Base-by-base conservation (phyloP, 2,329 filamentous ascomycete genomes). In the Aureobasidium namibiae region DNA sequence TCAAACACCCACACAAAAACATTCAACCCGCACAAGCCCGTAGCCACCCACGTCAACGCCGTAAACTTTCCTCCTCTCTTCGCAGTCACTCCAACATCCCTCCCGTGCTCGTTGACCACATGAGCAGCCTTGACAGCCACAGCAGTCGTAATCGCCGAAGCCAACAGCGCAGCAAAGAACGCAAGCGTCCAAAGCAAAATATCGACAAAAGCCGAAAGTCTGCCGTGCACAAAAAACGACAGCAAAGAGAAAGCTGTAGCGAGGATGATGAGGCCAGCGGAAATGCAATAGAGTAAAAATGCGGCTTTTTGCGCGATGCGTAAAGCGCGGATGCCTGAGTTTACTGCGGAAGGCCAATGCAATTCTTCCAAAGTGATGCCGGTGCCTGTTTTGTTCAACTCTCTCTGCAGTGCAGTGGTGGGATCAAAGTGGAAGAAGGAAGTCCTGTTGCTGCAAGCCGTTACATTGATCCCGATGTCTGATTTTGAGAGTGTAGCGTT, bases 101-200 rank as follows among this genome's bases (percentile, higher is more conserved):
- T 69, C 4, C 80, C 81, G 57, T 82, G 75, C 29, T 78, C 68
- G 62, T 83, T 84, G 62, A 86, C 76, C 0, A 80, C 66, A 18
- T 78, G 65, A 1, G 75, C 70, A 3, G 77, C 81, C 68, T 84
- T 82, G 58, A 79, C 75, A 11, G 78, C 77, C 4, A 85, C 70
- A 18, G 87, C 86, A 0, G 82, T 88, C 26, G 85, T 82, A 24
- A 92, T 86, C 65, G 90, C 90, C 21, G 88, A 92, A 49, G 87
- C 85, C 56, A 86, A 84, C 3, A 87, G 87, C 66, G 87, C 79
- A 13, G 84, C 73, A 7, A 83, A 41, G 62, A 84, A 82, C 0
- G 79, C 77, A n/a, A 83, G 65, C 42, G 75, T 66, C 18, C 79
- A 71, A 9, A 84, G 65, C 7, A 76, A 64, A 49, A 80, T 72